phyloP scores from a whole-genome alignment of 2,329 filamentous ascomycete genomes.

The Tolypocladium cylindrosporum region DNA sequence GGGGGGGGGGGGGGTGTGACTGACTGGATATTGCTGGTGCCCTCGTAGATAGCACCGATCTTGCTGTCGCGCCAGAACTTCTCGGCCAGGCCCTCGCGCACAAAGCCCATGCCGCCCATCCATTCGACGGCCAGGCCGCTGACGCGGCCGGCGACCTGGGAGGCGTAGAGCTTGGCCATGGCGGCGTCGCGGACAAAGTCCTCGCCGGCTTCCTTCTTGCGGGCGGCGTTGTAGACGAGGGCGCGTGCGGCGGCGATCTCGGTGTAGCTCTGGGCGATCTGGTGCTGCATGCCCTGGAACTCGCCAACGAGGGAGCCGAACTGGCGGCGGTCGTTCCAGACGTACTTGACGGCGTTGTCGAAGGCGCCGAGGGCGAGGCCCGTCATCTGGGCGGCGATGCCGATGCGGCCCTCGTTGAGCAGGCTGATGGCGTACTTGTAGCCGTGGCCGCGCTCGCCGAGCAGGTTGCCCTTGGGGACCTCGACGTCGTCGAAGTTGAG shows the following conservation, averaged over 20 bases:
- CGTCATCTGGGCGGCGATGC: conserved; percentile 98
- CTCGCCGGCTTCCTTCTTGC: conserved; percentile 96
- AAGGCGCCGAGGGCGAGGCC: conserved; percentile 89
- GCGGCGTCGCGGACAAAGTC: conserved; percentile 93
- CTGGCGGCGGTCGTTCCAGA: conserved; percentile 97
- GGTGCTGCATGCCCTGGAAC: conserved; percentile 99
- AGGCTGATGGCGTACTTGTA: conserved; percentile 97
- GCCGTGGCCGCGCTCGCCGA: conserved; percentile 81
- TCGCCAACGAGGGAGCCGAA: conserved; percentile 89
- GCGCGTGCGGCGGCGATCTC: conserved; percentile 88
- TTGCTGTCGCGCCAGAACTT: conserved; percentile 98
- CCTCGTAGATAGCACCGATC: conserved; percentile 97
- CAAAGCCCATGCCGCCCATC: conserved; percentile 99
- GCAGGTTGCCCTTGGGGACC: conserved; percentile 76
- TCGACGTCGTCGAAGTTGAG: conserved; percentile 96
- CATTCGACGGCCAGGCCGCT: conserved; percentile 85
- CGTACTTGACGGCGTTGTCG: conserved; percentile 87
- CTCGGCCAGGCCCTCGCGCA: conserved; percentile 90
- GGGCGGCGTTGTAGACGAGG: conserved; percentile 88
- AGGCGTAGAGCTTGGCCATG: conserved; percentile 95
- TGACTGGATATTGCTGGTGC: conserved; percentile 68
- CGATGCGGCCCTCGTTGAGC: conserved; percentile 93
- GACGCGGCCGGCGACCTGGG: conserved; percentile 83
- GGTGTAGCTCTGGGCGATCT: conserved; percentile 90
- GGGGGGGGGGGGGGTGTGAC: conserved; percentile 9